Percentiles rank a stretch among this genome's conserved stretches.
Evolutionary conservation across 371 early-diverging fungal genomes (phyloP).

Genomic region (Mucor piriformis): DNA sequence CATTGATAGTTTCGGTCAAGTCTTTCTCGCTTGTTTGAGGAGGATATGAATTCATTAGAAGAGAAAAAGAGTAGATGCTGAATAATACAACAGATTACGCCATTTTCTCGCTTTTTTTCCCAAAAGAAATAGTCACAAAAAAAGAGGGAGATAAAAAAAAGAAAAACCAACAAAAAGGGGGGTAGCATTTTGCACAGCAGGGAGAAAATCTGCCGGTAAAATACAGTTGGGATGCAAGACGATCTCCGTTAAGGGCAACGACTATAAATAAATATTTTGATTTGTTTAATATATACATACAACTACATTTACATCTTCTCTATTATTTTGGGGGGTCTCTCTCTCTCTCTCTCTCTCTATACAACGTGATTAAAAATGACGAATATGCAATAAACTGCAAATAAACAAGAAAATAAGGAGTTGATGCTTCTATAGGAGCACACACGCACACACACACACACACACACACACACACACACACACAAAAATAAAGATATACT

Average conservation of each 20-base stretch:
- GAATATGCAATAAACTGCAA: conserved; percentile 26
- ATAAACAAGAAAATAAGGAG: conserved; percentile 29
- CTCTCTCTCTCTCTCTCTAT: no score
- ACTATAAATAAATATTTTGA: conserved; percentile 5
- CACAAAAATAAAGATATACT: not conserved
- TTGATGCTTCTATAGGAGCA: conserved; percentile 3
- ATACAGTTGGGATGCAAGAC: conserved; percentile 1
- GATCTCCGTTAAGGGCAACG: conserved; percentile 9
- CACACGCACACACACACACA: not conserved
- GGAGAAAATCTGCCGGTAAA: not conserved
- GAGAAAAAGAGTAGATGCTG: not conserved
- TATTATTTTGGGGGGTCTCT: not conserved
- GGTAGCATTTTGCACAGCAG: not conserved
- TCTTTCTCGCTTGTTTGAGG: conserved; percentile 16
- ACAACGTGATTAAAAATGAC: conserved; percentile 36
- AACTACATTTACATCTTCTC: not conserved
- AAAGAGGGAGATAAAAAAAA: not conserved
- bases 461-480: not conserved
- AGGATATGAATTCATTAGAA: conserved; percentile 31
- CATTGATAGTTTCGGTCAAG: conserved; percentile 35
- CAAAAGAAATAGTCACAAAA: not conserved
- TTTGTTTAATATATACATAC: conserved; percentile 5
- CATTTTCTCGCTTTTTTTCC: no score
- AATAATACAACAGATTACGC: not conserved
- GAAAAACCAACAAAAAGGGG: not conserved